Base-by-base conservation (phyloP, 768 basidiomycete species). In the Boletus patriciae region DNA sequence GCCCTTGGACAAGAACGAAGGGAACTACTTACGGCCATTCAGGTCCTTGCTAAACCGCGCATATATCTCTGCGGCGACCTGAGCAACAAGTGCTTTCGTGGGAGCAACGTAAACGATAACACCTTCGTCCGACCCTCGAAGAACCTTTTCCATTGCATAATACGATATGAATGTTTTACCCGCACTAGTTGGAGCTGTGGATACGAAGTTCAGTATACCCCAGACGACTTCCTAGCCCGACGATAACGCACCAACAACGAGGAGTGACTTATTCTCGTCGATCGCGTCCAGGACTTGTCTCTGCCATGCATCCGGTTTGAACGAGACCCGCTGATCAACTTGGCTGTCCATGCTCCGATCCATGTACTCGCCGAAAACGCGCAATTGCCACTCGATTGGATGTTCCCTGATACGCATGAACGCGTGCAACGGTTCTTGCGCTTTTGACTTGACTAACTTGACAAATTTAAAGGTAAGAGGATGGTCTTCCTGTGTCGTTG, bases 111-210 rank as follows among this genome's bases (percentile, higher is more conserved):
- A 90, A 19, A 90, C 82, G 36, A 90, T 65, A 41, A 90, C 77
- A 0, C 84, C 86, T 42, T 88, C 80, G 62, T 90, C 83, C 0
- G 85, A 85, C 40, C 74, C 75, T 52, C 83, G 73, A 3, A 90
- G 71, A 15, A 87, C 74, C 59, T 81, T 80, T 66, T 88, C 86
- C 87, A 90, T 89, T 0, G 88, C 87, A 60, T 88, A 88, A 67
- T 79, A 90, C 3, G 85, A 86, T 42, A 90, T 87, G 64, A 90
- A 90, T 0, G 88, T 89, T 68, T 90, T 90, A 29, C 87, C 86
- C 1, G 86, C 86, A 68, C 84, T 85, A 1, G 85, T 87, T 1
- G 86, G 86, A 4, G 85, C 85, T 87, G 61, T 5, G 42, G 7
- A 34, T 49, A 38, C 31, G 16, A 31, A 16, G 8, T 23, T 66